Evolutionary conservation across 1,139 yeast genomes (phyloP).

Genomic region (Pichia cactophila): DNA sequence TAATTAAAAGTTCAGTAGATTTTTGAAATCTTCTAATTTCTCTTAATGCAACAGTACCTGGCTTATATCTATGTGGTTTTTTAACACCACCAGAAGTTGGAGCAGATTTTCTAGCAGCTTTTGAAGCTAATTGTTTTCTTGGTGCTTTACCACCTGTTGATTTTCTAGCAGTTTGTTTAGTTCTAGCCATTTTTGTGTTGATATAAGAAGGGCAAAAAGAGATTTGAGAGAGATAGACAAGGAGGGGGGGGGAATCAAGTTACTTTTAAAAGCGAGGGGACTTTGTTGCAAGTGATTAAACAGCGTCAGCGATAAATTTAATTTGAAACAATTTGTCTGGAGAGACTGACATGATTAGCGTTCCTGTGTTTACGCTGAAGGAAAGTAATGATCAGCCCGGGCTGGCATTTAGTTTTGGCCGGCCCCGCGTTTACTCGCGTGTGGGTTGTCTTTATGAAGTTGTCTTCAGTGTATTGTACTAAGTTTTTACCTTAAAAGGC

Average conservation of each 20-base stretch:
- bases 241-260: neutral
- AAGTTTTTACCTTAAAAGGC: too few species aligned
- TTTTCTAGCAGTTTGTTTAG: constrained; percentile 97
- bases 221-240: neutral
- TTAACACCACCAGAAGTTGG: constrained; percentile 98
- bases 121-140: constrained; percentile 97
- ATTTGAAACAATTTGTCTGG: too few species aligned
- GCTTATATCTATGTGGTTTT: constrained; percentile 99
- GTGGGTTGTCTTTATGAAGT: too few species aligned
- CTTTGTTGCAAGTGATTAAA: too few species aligned
- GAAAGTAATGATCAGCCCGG: neutral
- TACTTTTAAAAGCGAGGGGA: too few species aligned
- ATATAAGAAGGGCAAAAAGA: neutral
- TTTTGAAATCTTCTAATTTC: constrained; percentile 99
- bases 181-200: constrained; percentile 72
- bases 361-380: neutral
- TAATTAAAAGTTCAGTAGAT: constrained; percentile 91
- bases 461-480: too few species aligned
- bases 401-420: neutral
- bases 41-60: constrained; percentile 99
- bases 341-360: too few species aligned
- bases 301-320: too few species aligned
- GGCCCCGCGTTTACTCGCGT: neutral
- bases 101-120: constrained; percentile 98
- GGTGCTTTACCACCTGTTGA: constrained; percentile 99